A percentile compares a stretch with the other conserved stretches of the same genome.
Evolutionary conservation across 768 basidiomycete genomes (phyloP).

Genomic region (Cystofilobasidium capitatum): DNA sequence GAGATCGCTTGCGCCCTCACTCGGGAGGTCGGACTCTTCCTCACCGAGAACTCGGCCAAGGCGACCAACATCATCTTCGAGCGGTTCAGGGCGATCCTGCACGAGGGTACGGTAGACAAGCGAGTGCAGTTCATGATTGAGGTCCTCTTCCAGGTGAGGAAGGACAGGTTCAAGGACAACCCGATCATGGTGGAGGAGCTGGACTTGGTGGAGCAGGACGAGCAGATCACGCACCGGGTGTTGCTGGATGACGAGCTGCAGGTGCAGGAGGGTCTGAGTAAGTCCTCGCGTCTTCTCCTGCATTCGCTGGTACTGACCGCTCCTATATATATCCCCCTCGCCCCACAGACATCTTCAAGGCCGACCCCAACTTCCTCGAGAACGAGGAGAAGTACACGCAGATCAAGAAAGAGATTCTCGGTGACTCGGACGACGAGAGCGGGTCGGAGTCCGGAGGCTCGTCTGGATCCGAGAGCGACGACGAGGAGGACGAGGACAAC

Average conservation of each 20-base stretch:
- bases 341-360: constrained; percentile 78
- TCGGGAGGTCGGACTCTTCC: constrained; percentile 91
- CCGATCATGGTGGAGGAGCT: constrained; percentile 86
- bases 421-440: constrained; percentile 51
- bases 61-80: constrained; percentile 92
- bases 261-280: constrained; percentile 88
- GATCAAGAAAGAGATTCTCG: constrained; percentile 89
- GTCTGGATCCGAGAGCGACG: constrained; percentile 47
- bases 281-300: constrained; percentile 41
- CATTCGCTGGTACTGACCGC: background rate
- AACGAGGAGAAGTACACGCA: constrained; percentile 89
- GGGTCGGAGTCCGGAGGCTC: constrained; percentile 47
- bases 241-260: constrained; percentile 86
- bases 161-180: constrained; percentile 99
- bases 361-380: constrained; percentile 72
- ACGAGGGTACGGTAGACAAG: constrained; percentile 89
- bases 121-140: constrained; percentile 99
- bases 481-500: constrained; percentile 50
- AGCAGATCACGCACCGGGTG: constrained; percentile 91
- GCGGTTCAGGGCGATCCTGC: constrained; percentile 90
- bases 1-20: constrained; percentile 97
- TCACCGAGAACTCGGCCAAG: constrained; percentile 85
- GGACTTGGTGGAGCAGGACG: constrained; percentile 94
- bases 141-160: constrained; percentile 95
- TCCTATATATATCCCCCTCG: background rate